phyloP scores from a whole-genome alignment of 2,329 filamentous ascomycete species.

The Aspergillus nomiae region DNA sequence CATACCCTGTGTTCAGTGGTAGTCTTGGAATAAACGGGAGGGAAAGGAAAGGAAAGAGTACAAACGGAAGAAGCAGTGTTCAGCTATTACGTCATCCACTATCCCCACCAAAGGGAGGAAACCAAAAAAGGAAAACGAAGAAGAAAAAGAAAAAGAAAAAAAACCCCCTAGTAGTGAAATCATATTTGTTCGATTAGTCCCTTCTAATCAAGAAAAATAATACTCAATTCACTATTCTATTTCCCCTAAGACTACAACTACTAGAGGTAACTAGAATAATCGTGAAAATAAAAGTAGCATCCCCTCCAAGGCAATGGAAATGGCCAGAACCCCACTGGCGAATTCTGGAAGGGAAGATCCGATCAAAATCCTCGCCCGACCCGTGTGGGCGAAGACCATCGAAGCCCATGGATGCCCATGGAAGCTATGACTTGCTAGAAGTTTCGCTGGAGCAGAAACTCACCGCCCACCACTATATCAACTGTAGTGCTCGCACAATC shows the following conservation, averaged over 20 bases:
- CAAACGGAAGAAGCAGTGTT: not conserved
- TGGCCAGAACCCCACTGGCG: conserved; percentile 16
- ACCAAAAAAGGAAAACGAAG: not conserved
- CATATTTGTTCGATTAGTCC: not conserved
- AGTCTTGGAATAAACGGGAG: not conserved
- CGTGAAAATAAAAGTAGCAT: not conserved
- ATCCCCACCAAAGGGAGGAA: conserved; percentile 4
- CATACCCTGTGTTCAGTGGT: not conserved
- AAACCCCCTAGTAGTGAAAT: not conserved
- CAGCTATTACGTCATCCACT: conserved; percentile 11
- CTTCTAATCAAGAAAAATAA: not conserved
- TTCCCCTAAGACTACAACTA: not conserved
- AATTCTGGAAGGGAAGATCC: not conserved
- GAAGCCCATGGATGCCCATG: conserved; percentile 40
- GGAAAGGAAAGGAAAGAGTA: not conserved
- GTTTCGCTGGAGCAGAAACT: conserved; percentile 38
- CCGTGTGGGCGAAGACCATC: conserved; percentile 26
- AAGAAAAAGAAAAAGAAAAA: not conserved
- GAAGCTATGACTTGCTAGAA: conserved; percentile 45
- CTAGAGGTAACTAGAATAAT: not conserved
- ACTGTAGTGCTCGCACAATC: conserved; percentile 32
- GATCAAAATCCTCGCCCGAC: not conserved
- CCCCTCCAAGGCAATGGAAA: conserved; percentile 2
- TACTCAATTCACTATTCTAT: not conserved
- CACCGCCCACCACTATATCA: conserved; percentile 47